phyloP scores from a whole-genome alignment of 1,284 basidiomycete species.

The Mycosarcoma maydis region DNA sequence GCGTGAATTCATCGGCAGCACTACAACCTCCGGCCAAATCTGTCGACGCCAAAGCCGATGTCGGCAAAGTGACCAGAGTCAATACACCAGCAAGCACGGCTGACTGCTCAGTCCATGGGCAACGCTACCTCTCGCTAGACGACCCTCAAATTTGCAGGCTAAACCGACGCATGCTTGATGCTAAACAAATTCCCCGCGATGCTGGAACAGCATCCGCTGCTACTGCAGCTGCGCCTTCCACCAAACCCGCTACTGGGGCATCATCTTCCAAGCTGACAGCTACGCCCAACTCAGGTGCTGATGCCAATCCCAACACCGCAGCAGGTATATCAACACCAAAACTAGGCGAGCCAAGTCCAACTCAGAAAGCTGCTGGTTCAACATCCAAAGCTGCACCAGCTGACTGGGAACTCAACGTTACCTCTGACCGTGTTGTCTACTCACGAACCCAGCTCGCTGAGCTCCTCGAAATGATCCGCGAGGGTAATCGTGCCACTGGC shows the following conservation, averaged over 20 bases:
- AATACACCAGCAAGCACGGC: background rate
- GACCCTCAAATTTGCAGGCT: conserved; percentile 43
- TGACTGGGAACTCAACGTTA: conserved; percentile 61
- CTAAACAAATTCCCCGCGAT: conserved; percentile 31
- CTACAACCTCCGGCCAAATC: background rate
- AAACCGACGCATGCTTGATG: conserved; percentile 39
- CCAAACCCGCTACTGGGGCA: background rate
- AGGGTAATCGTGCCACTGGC: conserved; percentile 87
- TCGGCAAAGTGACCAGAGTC: conserved; percentile 2
- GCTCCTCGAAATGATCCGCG: conserved; percentile 91
- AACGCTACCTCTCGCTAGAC: conserved; percentile 42
- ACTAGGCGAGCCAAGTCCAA: background rate
- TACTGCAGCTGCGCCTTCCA: background rate
- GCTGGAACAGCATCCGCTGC: background rate
- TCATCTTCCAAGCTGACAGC: background rate
- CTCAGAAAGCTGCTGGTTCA: background rate
- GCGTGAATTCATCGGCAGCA: background rate
- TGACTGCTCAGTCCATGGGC: conserved; percentile 44
- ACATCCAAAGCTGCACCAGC: background rate
- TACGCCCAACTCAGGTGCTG: background rate
- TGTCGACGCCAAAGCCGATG: conserved; percentile 9
- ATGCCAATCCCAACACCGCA: background rate
- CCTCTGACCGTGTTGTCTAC: conserved; percentile 72
- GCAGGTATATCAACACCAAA: conserved; percentile 5
- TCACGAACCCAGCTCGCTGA: conserved; percentile 86